Evolutionary conservation across 805 yeast genomes (phyloP), one percentile per base, ranked within the genome.

Genomic region (Saturnispora sanitii): DNA sequence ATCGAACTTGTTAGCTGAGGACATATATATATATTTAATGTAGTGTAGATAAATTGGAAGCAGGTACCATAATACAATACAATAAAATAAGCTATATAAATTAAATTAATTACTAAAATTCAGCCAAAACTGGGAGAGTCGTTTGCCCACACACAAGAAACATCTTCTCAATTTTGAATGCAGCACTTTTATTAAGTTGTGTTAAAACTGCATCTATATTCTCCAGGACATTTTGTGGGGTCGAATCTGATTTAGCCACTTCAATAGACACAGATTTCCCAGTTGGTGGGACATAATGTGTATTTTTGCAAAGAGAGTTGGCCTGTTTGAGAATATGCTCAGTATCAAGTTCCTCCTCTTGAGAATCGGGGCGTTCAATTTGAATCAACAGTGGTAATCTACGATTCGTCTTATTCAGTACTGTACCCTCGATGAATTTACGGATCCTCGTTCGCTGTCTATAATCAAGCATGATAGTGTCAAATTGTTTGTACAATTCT

Each of bases 341-440:
- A 0, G 82, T 70, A 46, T 85, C 92, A 45, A 84, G 74, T 44
- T 76, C 80, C 43, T 68, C 75, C 7, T 27, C 16, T 12, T 27
- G 30, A 50, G 71, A 70, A 15, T 53, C 47, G 6, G 71, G 64
- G 45, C 50, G 54, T 4, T 73, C 75, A 78, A 82, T 70, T 52
- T 78, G 80, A 3, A 83, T 55, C 67, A 80, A 73, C 47, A 68
- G 71, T 2, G 94, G 94, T 15, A 79, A 63, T 49, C 76, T 79
- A 49, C 75, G 79, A 46, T 75, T 75, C 43, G 74, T 77, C 41
- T 68, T 70, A 59, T 75, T 81, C 52, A 82, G 82, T 41, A 65
- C 70, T 2, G 61, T 50, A 5, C 68, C 65, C 1, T 83, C 82
- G 27, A 84, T 58, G 0, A 80, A 57, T 2, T 62, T 61, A 0